Conservation (phyloP, 345 rosid genomes). For the Corchorus capsularis region DNA sequence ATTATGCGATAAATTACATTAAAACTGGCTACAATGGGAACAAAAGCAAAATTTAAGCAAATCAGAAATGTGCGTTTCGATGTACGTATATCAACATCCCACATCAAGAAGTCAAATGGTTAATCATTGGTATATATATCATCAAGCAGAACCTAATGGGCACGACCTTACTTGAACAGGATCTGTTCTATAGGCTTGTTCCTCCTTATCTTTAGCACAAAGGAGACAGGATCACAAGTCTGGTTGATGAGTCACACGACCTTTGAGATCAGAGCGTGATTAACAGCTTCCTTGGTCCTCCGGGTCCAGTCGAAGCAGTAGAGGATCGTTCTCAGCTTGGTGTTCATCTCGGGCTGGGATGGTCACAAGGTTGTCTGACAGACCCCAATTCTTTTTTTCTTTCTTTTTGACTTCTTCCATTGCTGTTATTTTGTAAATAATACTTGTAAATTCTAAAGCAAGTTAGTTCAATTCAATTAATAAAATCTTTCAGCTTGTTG, state of each 20-base stretch:
- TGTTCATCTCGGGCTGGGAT: not conserved
- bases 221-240: constrained; percentile 14
- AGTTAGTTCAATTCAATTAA: too few species aligned
- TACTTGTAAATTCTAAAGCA: too few species aligned
- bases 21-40: too few species aligned
- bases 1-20: too few species aligned
- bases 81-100: too few species aligned
- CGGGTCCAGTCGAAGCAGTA: not conserved
- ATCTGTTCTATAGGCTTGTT: constrained; percentile 18
- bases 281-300: not conserved
- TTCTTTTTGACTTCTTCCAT: too few species aligned
- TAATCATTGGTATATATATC: too few species aligned
- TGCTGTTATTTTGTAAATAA: too few species aligned
- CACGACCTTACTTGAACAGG: constrained; percentile 19
- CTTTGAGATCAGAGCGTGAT: constrained; percentile 1
- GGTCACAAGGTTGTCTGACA: not conserved
- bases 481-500: too few species aligned
- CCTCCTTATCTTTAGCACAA: constrained; percentile 15
- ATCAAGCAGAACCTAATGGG: constrained; percentile 41
- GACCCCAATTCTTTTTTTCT: not conserved
- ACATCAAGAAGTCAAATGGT: too few species aligned
- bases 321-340: constrained; percentile 5
- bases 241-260: not conserved
- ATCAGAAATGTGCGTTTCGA: too few species aligned
- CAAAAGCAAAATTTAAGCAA: too few species aligned